Evolutionary conservation across 1,284 basidiomycete genomes (phyloP).

Genomic region (Jaminaea rosea): DNA sequence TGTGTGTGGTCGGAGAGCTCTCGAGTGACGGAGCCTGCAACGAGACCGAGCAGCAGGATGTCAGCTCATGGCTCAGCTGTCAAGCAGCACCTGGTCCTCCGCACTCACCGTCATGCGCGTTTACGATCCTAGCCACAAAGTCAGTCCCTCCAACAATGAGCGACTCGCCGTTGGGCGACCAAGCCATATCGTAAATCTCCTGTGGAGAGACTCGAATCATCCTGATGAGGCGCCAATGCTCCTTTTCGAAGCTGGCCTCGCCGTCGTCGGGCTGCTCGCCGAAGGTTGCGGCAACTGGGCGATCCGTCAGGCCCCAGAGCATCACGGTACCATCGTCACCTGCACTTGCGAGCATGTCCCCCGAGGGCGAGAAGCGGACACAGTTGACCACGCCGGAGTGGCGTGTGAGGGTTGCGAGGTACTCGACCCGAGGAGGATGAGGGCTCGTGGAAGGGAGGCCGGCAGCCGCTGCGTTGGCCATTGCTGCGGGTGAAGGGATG

Average conservation of each 20-base stretch:
- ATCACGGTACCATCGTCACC: constrained; percentile 88
- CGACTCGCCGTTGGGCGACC: constrained; percentile 90
- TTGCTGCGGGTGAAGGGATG: constrained; percentile 46
- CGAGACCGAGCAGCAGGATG: constrained; percentile 78
- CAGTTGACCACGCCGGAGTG: constrained; percentile 95
- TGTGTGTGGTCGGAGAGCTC: constrained; percentile 44
- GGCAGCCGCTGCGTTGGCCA: constrained; percentile 56
- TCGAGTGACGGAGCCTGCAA: constrained; percentile 51
- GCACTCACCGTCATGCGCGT: constrained; percentile 59
- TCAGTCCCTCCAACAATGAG: constrained; percentile 92
- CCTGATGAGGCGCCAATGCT: constrained; percentile 85
- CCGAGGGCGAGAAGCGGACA: constrained; percentile 75
- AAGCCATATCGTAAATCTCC: constrained; percentile 93
- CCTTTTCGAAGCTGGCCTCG: constrained; percentile 79
- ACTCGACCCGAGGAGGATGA: constrained; percentile 73
- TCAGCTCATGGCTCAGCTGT: constrained; percentile 63
- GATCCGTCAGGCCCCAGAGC: constrained; percentile 78
- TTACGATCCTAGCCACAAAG: constrained; percentile 80
- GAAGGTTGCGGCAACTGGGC: constrained; percentile 50
- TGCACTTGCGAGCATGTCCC: constrained; percentile 38
- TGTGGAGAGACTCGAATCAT: constrained; percentile 59
- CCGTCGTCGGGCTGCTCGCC: constrained; percentile 63
- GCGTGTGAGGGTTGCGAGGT: constrained; percentile 81
- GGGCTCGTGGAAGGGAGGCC: constrained; percentile 52
- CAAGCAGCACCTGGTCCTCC: constrained; percentile 94